Percentiles rank a stretch among this genome's conserved stretches.
Evolutionary conservation across 1,139 yeast genomes (phyloP).

Genomic region (Scheffersomyces quercinus): DNA sequence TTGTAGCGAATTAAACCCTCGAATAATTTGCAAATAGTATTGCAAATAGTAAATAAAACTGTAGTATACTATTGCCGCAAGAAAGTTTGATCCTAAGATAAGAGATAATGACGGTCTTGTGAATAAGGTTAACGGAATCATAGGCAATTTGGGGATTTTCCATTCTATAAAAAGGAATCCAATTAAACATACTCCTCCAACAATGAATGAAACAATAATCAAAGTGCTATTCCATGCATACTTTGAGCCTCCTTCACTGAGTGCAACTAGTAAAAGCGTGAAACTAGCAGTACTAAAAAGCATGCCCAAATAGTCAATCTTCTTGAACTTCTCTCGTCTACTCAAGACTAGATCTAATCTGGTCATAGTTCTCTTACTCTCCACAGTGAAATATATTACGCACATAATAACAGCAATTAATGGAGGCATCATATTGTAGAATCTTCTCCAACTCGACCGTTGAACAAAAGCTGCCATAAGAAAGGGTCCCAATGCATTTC

Average conservation of each 20-base stretch:
- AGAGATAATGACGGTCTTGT: conserved; percentile 12
- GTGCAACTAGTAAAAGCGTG: conserved; percentile 17
- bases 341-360: conserved; percentile 14
- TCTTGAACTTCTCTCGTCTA: conserved; percentile 14
- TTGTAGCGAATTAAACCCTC: conserved; percentile 14
- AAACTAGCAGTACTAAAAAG: conserved; percentile 19
- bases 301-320: conserved; percentile 21
- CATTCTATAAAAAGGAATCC: conserved; percentile 18
- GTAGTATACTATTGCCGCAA: conserved; percentile 19
- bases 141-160: conserved; percentile 20
- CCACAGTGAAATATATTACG: conserved; percentile 13
- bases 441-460: conserved; percentile 19
- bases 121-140: conserved; percentile 20
- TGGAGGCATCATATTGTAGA: conserved; percentile 21
- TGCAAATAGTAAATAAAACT: conserved; percentile 17
- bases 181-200: conserved; percentile 18
- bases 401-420: conserved; percentile 12
- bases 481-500: conserved; percentile 21
- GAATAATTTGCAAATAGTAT: conserved; percentile 20
- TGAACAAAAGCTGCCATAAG: conserved; percentile 21
- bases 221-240: conserved; percentile 20
- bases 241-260: conserved; percentile 22
- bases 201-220: conserved; percentile 19
- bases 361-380: conserved; percentile 10
- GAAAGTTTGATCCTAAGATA: conserved; percentile 15